Conservation (phyloP, 345 rosid genomes). For the Hibiscus tridactylites region DNA sequence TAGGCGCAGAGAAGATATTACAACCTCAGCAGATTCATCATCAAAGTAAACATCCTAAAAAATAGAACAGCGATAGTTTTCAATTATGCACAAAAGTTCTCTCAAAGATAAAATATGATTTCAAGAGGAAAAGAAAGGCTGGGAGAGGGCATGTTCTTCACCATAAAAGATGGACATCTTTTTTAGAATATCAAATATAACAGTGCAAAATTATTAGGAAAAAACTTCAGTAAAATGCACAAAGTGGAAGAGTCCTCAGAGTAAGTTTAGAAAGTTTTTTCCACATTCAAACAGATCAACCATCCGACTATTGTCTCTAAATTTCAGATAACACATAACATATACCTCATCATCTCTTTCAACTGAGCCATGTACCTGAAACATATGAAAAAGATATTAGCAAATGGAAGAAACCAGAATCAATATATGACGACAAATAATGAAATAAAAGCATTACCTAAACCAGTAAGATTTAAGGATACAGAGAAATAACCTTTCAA, state of each 20-base stretch:
- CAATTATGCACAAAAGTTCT: constrained; percentile 5
- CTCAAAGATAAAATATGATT: neutral
- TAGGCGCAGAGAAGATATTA: constrained; percentile 59
- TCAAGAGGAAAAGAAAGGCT: neutral
- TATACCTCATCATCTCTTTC: constrained; percentile 96
- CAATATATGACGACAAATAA: neutral
- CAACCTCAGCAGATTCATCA: too few relatives aligned
- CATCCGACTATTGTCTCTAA: neutral
- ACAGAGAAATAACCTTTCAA: neutral
- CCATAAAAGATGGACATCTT: neutral
- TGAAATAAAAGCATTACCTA: neutral
- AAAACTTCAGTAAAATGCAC: neutral
- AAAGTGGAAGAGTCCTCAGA: neutral
- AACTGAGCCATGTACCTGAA: constrained; percentile 62
- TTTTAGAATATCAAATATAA: neutral
- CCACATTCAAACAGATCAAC: neutral
- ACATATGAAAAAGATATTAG: constrained; percentile 17
- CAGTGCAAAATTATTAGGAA: neutral
- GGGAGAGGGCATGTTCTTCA: neutral
- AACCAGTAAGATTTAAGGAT: neutral
- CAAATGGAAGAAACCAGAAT: neutral
- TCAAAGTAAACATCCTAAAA: too few relatives aligned
- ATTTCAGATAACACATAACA: constrained; percentile 5
- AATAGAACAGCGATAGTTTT: constrained; percentile 17
- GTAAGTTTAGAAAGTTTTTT: neutral